phyloP scores from a whole-genome alignment of 768 basidiomycete species.

The Termitomyces heimii region DNA sequence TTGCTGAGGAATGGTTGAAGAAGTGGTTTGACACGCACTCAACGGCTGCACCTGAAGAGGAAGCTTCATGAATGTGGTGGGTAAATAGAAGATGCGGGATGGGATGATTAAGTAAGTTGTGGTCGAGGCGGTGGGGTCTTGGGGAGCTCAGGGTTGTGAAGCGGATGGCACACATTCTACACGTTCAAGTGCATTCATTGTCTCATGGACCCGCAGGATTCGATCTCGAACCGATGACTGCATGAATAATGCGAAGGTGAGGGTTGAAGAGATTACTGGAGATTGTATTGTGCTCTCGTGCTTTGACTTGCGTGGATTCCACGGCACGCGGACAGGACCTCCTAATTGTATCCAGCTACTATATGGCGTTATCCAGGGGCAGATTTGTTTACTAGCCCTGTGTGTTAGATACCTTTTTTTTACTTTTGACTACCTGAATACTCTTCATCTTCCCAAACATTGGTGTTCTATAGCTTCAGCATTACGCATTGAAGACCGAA shows the following conservation, averaged over 20 bases:
- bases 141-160: neutral
- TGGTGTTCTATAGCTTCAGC: neutral
- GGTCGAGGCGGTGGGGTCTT: neutral
- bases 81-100: neutral
- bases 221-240: neutral
- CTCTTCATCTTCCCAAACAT: neutral
- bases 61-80: neutral
- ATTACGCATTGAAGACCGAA: no score
- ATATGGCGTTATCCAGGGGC: neutral
- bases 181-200: neutral
- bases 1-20: conserved; percentile 65
- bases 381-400: neutral
- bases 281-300: conserved; percentile 4
- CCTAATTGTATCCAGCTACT: neutral
- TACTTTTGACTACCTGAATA: neutral
- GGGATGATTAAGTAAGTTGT: neutral
- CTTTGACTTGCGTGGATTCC: neutral
- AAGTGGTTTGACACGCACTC: conserved; percentile 29
- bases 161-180: neutral
- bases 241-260: neutral
- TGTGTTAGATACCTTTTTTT: neutral
- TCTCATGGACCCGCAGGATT: neutral
- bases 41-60: neutral
- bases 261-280: neutral
- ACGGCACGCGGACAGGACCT: conserved; percentile 2